Base-by-base conservation (phyloP, 2,329 filamentous ascomycete genomes). In the Didymella sp. region DNA sequence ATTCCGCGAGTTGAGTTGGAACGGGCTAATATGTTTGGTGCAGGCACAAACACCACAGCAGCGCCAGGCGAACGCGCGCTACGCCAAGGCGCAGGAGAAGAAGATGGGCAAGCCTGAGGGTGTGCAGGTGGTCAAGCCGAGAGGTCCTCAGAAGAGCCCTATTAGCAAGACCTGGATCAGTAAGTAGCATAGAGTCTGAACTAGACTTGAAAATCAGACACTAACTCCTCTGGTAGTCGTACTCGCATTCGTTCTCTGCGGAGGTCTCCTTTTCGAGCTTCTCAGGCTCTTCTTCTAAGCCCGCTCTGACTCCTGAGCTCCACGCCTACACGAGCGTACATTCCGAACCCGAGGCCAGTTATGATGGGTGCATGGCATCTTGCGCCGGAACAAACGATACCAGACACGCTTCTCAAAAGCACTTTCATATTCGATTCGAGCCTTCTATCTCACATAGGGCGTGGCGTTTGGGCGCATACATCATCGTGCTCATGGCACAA, bases 41-140 rank as follows among this genome's bases (percentile, higher is more conserved):
- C 25, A 92, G 90, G 89, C 87, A 68, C 90, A 94, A 88, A 95
- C 91, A 66, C 90, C 89, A 67, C 85, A 91, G 77, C 91, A 95
- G 82, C 88, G 91, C 76, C 87, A 87, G 72, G 87, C 89, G 62
- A 95, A 95, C 81, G 85, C 85, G 72, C 89, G 89, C 78, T 96
- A 91, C 78, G 87, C 84, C 66, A 88, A 89, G 75, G 83, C 85
- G 51, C 87, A 94, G 75, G 87, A 89, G 73, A 80, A 82, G 58
- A 89, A 88, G 73, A 89, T 89, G 76, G 91, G 91, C 78, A 92
- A 91, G 80, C 77, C 79, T 2, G 66, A 80, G 61, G 64, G 69
- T 22, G 70, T 73, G 8, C 68, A 77, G 47, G 81, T 82, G 70
- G 85, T 86, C 79, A 81, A 82, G 69, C 77, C 81, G 62, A 48